Percentiles rank a stretch among this genome's conserved stretches.
Conservation (phyloP, 1,284 basidiomycete species). For the Cutaneotrichosporon arboriforme region DNA sequence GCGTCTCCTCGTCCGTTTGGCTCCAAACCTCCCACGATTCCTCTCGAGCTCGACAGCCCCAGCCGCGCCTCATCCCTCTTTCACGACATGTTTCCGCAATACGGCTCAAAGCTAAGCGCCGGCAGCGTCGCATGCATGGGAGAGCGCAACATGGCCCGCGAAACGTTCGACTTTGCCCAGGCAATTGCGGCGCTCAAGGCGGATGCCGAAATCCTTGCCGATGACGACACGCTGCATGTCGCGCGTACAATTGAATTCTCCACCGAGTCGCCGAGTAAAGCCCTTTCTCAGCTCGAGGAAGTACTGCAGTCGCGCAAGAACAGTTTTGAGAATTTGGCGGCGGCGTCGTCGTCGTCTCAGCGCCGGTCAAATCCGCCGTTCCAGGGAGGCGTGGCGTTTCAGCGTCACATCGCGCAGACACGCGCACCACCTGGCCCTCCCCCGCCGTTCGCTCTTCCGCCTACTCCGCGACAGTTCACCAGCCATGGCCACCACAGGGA, state of each 20-base stretch:
- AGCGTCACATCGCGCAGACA: slow-evolving; percentile 25
- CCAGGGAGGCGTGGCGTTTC: slow-evolving; percentile 36
- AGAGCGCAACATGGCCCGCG: background rate
- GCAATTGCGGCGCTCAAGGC: background rate
- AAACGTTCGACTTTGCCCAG: background rate
- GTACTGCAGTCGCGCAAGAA: slow-evolving; percentile 2
- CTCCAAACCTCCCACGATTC: slow-evolving; percentile 10
- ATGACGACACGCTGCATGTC: background rate
- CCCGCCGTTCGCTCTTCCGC: slow-evolving; percentile 10
- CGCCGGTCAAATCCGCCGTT: slow-evolving; percentile 21
- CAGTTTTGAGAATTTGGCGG: background rate
- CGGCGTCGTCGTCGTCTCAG: background rate
- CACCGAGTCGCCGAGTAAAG: background rate
- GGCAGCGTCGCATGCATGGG: background rate
- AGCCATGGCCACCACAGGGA: slow-evolving; percentile 32
- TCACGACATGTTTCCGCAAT: background rate
- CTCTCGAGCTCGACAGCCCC: slow-evolving; percentile 12
- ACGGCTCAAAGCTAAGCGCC: background rate
- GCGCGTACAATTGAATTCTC: slow-evolving; percentile 3
- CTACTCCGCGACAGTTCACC: background rate
- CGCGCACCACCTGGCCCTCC: slow-evolving; percentile 2
- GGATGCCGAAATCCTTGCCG: no score
- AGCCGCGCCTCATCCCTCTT: background rate
- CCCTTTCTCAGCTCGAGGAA: slow-evolving; percentile 6
- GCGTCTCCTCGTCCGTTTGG: background rate